Conservation (phyloP, 1,284 basidiomycete genomes). For the Xanthoconium separans region DNA sequence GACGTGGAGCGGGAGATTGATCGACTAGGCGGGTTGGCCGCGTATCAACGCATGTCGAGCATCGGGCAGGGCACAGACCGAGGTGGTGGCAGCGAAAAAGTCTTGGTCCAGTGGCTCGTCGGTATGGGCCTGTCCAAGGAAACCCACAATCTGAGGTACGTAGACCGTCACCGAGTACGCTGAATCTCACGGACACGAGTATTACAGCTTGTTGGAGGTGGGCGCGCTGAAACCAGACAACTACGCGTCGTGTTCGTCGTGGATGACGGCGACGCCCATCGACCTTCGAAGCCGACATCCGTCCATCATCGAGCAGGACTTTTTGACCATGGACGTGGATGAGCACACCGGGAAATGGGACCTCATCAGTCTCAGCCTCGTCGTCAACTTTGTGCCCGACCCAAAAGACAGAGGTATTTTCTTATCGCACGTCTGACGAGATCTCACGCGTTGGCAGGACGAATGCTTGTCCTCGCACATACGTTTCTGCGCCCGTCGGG, state of each 20-base stretch:
- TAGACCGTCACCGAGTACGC: background rate
- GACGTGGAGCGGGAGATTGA: constrained; percentile 62
- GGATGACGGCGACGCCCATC: constrained; percentile 75
- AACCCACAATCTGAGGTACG: constrained; percentile 41
- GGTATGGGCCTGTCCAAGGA: constrained; percentile 44
- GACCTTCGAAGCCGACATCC: constrained; percentile 83
- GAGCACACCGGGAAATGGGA: constrained; percentile 64
- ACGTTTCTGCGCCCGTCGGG: constrained; percentile 55
- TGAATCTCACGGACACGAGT: background rate
- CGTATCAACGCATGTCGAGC: constrained; percentile 79
- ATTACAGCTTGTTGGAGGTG: constrained; percentile 76
- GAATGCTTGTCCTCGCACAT: constrained; percentile 70
- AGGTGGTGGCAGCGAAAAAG: constrained; percentile 82
- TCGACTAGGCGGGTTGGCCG: constrained; percentile 69
- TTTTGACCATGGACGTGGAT: constrained; percentile 57
- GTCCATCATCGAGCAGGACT: constrained; percentile 77
- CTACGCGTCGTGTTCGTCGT: constrained; percentile 60
- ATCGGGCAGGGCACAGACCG: constrained; percentile 77
- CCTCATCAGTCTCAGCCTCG: constrained; percentile 78
- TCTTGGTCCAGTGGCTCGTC: constrained; percentile 74
- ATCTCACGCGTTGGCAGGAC: constrained; percentile 45
- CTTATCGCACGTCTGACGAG: background rate
- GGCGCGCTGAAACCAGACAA: constrained; percentile 85
- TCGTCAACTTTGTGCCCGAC: constrained; percentile 85
- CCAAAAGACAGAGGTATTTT: constrained; percentile 66